Conservation (phyloP, 768 basidiomycete genomes). For the Mycena amicta region DNA sequence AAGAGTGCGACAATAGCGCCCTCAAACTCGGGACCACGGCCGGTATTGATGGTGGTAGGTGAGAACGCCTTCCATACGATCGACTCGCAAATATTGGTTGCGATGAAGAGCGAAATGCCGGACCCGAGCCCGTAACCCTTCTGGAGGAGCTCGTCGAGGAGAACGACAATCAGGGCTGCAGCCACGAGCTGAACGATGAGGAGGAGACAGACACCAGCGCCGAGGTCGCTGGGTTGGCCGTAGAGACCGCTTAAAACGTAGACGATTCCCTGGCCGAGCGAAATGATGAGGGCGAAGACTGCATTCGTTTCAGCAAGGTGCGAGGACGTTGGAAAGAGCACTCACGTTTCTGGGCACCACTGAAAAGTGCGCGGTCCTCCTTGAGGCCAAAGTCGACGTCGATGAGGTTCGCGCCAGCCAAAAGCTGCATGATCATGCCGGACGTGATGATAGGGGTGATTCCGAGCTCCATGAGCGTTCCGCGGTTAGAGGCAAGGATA, state of each 20-base stretch:
- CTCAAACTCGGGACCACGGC: conserved; percentile 97
- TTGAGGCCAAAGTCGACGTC: conserved; percentile 97
- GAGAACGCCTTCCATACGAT: conserved; percentile 99
- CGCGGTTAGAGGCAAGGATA: conserved; percentile 97
- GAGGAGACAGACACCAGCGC: conserved; percentile 94
- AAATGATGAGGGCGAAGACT: conserved; percentile 97
- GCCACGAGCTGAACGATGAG: conserved; percentile 95
- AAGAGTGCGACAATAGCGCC: conserved; percentile 95
- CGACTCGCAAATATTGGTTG: conserved; percentile 99
- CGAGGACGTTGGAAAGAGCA: conserved; percentile 25
- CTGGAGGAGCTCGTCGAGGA: conserved; percentile 97
- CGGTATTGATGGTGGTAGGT: conserved; percentile 97
- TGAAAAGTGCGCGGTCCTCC: conserved; percentile 94
- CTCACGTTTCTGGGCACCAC: conserved; percentile 95
- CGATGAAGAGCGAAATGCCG: conserved; percentile 98
- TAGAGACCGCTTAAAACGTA: conserved; percentile 99
- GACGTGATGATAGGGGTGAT: conserved; percentile 97
- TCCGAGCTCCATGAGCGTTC: conserved; percentile 98
- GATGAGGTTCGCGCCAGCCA: conserved; percentile 96
- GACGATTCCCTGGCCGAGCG: conserved; percentile 95
- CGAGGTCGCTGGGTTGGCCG: conserved; percentile 89
- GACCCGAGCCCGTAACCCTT: conserved; percentile 99
- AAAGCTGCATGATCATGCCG: conserved; percentile 99
- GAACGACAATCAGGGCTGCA: conserved; percentile 94
- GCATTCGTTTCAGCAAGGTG: conserved; percentile 5